Base-by-base conservation (phyloP, 2,329 filamentous ascomycete genomes). In the Penicillium capsulatum region DNA sequence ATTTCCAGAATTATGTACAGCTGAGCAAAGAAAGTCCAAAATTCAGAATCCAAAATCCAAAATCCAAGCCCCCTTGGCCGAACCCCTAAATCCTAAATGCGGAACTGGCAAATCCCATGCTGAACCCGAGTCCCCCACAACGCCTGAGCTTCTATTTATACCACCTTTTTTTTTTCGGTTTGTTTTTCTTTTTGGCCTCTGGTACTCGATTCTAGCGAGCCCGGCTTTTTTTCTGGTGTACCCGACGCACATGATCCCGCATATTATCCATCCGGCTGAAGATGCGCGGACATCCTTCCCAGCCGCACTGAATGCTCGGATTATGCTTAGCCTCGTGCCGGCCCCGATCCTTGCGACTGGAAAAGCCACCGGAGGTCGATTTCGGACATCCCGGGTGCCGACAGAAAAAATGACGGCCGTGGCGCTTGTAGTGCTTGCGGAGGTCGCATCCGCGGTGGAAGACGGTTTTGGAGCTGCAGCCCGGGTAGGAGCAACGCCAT, bases 231-330 rank as follows among this genome's bases (percentile, higher is more conserved):
- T 34, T 59, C 41, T 54, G 47, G 53, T 68, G 66, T 36, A 69
- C 67, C 20, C 66, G 51, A 34, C 65, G 47, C 17, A 69, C 61
- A 56, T 70, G 67, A 50, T 70, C 67, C 40, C 68, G 68, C 77
- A 80, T 80, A 45, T 80, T 80, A 55, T 80, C 77, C 20, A 78
- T 71, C 31, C 77, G 66, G 55, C 74, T 77, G 57, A 81, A 80
- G 3, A 80, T 63, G 34, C 76, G 61, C 38, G 70, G 68, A 56
- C 77, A 80, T 11, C 70, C 74, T 26, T 70, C 66, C 71, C 72
- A 77, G 47, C 77, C 73, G 51, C 77, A 81, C 28, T 67, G 53
- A 39, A 81, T 72, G 14, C 67, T 70, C 2, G 77, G 76, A 48
- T 78, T 77, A 57, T 81, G 77, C 54, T 77, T 79, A 30, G 76